These are phyloP conservation scores for Fusarium robinianum DNA, from an alignment of 2,329 filamentous ascomycete species.

Conservation along the genomic window DNA sequence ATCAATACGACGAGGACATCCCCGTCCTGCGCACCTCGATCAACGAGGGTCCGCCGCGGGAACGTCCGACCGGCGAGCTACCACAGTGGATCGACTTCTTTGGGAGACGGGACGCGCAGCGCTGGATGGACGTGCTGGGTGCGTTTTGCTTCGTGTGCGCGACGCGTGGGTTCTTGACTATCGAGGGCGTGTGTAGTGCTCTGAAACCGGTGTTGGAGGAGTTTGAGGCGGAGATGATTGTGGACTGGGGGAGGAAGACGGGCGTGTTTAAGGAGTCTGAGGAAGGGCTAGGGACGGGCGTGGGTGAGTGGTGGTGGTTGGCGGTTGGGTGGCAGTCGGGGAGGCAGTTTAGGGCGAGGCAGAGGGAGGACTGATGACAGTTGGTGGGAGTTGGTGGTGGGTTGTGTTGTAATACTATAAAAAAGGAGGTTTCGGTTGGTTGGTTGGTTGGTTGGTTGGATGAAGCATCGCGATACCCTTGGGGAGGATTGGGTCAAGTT, in stretches of 20 bases:
- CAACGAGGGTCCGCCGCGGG: conserved; percentile 47
- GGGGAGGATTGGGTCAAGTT: neutral
- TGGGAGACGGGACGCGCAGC: conserved; percentile 57
- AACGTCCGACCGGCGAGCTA: conserved; percentile 53
- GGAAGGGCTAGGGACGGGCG: conserved; percentile 48
- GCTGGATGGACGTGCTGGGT: conserved; percentile 68
- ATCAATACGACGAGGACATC: conserved; percentile 59
- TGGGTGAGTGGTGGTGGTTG: conserved; percentile 72
- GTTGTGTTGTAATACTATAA: too few species aligned
- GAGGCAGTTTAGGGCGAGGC: conserved; percentile 10
- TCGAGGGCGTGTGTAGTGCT: conserved; percentile 56
- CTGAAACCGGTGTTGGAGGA: conserved; percentile 63
- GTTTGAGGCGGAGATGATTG: conserved; percentile 64
- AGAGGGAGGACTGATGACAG: conserved; percentile 10
- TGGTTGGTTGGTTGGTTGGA: too few species aligned
- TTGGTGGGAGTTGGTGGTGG: too few species aligned
- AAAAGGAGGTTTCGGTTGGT: too few species aligned
- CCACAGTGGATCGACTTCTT: conserved; percentile 77
- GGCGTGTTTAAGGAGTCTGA: conserved; percentile 55
- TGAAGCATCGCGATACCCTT: conserved; percentile 5
- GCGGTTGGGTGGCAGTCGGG: conserved; percentile 46
- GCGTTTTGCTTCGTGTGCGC: conserved; percentile 66
- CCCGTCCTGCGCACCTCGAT: conserved; percentile 45
- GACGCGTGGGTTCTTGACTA: conserved; percentile 61
- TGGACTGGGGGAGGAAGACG: conserved; percentile 61